These are phyloP conservation scores for Parmales sp. DNA, from an alignment of 108 stramenopile species.

Conservation along the genomic window DNA sequence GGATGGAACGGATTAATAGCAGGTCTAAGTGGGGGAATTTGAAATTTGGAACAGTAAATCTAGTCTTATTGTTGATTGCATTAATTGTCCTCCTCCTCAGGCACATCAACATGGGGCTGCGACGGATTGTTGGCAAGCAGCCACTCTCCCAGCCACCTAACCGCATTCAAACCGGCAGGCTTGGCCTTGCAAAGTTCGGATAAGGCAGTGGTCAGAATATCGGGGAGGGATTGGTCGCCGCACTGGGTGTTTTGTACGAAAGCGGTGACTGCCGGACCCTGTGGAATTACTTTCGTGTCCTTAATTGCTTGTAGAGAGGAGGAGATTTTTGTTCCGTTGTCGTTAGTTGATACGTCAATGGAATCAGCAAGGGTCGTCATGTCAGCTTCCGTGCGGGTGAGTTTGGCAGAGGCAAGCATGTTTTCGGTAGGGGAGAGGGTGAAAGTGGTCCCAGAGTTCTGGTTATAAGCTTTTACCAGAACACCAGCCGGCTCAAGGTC, in stretches of 20 bases:
- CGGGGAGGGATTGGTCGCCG: conserved; percentile 21
- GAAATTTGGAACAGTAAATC: no score
- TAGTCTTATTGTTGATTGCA: no score
- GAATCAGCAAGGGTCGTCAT: conserved; percentile 21
- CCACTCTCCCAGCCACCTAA: conserved; percentile 32
- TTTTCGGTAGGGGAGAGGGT: conserved; percentile 22
- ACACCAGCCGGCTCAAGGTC: conserved; percentile 29
- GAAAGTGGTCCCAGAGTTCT: conserved; percentile 13
- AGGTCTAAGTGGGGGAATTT: no score
- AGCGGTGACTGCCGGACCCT: conserved; percentile 11
- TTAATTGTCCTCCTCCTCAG: conserved; percentile 11
- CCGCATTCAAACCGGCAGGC: conserved; percentile 31
- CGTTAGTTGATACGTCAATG: conserved; percentile 11
- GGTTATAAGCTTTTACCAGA: conserved; percentile 26
- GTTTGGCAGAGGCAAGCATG: conserved; percentile 16
- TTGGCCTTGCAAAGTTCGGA: conserved; percentile 37
- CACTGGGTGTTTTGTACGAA: conserved; percentile 16
- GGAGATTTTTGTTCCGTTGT: conserved; percentile 10
- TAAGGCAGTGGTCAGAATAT: conserved; percentile 23
- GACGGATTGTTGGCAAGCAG: conserved; percentile 31
- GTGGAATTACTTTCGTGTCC: conserved; percentile 17
- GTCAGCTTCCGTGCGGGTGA: conserved; percentile 12
- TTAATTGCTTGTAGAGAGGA: conserved; percentile 20
- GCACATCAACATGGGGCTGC: conserved; percentile 23
- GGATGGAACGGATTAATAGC: no score